Percentiles rank a stretch among this genome's conserved stretches.
Evolutionary conservation across 768 basidiomycete genomes (phyloP).

Genomic region (Tylopilus balloui): DNA sequence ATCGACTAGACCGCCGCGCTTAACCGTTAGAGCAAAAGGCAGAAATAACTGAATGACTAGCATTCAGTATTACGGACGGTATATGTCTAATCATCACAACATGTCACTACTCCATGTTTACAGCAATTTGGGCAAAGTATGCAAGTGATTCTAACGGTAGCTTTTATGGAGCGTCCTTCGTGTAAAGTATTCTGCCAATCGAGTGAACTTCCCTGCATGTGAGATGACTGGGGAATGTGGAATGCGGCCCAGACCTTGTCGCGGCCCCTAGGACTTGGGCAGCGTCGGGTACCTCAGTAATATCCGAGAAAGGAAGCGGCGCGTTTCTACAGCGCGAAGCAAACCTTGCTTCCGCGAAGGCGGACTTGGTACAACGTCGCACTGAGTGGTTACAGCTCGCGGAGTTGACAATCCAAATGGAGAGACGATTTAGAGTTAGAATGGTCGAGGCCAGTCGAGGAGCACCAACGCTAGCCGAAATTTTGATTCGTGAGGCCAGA

Average conservation of each 20-base stretch:
- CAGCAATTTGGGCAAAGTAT: too few species aligned
- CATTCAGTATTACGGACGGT: too few species aligned
- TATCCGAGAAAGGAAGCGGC: neutral
- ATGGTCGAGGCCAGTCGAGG: constrained; percentile 3
- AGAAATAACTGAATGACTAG: too few species aligned
- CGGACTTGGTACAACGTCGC: constrained; percentile 19
- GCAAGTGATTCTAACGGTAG: neutral
- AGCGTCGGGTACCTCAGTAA: neutral
- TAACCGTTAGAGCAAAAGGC: too few species aligned
- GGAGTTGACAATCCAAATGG: constrained; percentile 32
- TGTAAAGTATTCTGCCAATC: neutral
- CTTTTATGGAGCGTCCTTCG: neutral
- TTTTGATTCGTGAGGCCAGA: neutral
- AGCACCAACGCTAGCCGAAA: neutral
- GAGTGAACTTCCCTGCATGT: neutral
- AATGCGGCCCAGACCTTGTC: neutral
- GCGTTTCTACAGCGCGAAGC: neutral
- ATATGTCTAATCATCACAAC: too few species aligned
- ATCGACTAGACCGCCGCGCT: too few species aligned
- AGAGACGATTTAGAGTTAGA: constrained; percentile 19
- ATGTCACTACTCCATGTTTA: too few species aligned
- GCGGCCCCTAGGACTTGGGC: neutral
- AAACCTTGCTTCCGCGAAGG: constrained; percentile 27
- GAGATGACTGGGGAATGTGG: neutral
- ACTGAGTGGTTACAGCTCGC: constrained; percentile 26